Evolutionary conservation across 768 basidiomycete species (phyloP).

Genomic region (Rhizopogon vulgaris): DNA sequence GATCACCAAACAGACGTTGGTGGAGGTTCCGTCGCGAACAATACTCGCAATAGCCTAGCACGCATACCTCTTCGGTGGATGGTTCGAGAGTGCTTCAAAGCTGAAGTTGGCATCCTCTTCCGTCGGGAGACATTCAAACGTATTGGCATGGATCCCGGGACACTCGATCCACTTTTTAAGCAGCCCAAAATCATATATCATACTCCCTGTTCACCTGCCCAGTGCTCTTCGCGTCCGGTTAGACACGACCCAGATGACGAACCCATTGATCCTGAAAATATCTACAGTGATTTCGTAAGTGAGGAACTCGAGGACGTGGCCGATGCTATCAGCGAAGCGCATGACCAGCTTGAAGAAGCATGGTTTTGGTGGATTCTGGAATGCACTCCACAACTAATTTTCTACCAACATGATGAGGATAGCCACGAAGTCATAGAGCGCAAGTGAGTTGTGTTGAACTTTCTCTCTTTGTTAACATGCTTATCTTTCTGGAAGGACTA

Average conservation of each 20-base stretch:
- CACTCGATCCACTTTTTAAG: constrained; percentile 35
- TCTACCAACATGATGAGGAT: constrained; percentile 21
- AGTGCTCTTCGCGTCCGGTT: constrained; percentile 7
- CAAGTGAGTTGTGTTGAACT: constrained; percentile 11
- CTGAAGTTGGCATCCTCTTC: constrained; percentile 56
- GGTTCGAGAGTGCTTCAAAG: constrained; percentile 59
- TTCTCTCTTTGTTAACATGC: neutral
- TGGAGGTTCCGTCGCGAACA: constrained; percentile 61
- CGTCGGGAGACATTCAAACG: constrained; percentile 33
- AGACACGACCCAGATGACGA: too few relatives aligned
- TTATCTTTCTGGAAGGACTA: constrained; percentile 15
- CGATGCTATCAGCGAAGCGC: constrained; percentile 46
- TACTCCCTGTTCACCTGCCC: constrained; percentile 11
- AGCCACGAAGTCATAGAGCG: constrained; percentile 7
- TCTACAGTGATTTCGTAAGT: constrained; percentile 21
- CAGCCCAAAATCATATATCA: constrained; percentile 33
- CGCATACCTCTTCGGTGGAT: constrained; percentile 76
- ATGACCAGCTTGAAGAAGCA: constrained; percentile 50
- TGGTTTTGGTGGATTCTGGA: constrained; percentile 66
- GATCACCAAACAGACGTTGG: constrained; percentile 52
- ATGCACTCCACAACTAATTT: constrained; percentile 32
- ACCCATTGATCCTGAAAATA: constrained; percentile 7
- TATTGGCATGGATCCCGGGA: constrained; percentile 42
- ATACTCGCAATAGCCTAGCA: constrained; percentile 51
- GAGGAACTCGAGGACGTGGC: constrained; percentile 62